phyloP scores from a whole-genome alignment of 345 rosid genomes.

The Lepidium aucheri region DNA sequence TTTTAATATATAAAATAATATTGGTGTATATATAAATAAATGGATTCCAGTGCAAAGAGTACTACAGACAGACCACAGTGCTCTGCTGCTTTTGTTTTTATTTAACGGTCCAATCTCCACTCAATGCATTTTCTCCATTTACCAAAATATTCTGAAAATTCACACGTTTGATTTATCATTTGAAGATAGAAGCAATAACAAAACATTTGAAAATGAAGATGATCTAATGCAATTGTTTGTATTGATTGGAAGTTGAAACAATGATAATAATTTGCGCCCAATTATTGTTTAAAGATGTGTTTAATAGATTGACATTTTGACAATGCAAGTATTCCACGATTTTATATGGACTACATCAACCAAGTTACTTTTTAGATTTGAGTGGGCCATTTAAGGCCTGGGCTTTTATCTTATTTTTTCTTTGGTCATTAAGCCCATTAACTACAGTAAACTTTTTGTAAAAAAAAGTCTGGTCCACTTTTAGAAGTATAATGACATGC shows the following conservation, averaged over 20 bases:
- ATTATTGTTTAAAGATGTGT: not conserved
- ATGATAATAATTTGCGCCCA: not conserved
- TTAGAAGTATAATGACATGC: no score
- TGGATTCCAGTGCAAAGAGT: constrained; percentile 19
- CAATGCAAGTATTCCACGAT: not conserved
- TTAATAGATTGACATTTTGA: not conserved
- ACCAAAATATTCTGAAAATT: not conserved
- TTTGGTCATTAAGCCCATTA: no score
- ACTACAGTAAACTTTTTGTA: no score
- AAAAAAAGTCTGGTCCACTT: no score
- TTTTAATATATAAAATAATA: not conserved
- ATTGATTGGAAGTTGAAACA: not conserved
- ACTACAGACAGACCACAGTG: constrained; percentile 15
- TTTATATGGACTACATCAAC: not conserved
- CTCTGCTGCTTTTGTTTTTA: constrained; percentile 20
- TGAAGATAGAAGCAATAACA: not conserved
- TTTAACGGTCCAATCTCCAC: constrained; percentile 24
- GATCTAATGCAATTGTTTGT: not conserved
- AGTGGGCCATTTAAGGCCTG: not conserved
- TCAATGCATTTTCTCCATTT: constrained; percentile 3
- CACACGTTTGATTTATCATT: not conserved
- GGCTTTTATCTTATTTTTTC: not conserved
- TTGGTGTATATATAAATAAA: not conserved
- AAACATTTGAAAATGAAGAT: not conserved
- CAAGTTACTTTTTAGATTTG: not conserved